A percentile compares a stretch with the other conserved stretches of the same genome.
These are phyloP conservation scores for Aphanomyces astaci DNA, from an alignment of 352 stramenopile species.

Conservation along the genomic window DNA sequence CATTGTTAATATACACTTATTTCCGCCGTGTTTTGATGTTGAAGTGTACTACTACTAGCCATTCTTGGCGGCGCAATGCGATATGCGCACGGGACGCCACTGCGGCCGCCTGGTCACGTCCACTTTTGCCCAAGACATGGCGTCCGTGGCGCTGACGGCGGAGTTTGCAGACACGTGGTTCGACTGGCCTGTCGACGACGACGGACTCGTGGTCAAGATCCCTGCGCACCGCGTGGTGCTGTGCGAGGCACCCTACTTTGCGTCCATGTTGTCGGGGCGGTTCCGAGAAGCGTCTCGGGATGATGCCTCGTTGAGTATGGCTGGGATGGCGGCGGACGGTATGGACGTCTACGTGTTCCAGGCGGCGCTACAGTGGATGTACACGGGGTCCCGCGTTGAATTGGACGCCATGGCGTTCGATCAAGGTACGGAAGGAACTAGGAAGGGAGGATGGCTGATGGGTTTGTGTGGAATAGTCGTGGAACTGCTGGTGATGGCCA, in stretches of 20 bases:
- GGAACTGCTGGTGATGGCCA: constrained; percentile 14
- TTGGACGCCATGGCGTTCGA: neutral
- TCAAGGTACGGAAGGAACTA: neutral
- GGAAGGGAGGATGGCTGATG: neutral
- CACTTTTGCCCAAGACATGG: constrained; percentile 53
- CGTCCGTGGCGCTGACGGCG: constrained; percentile 34
- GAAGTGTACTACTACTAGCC: too few species aligned
- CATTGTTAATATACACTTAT: too few species aligned
- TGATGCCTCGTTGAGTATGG: neutral
- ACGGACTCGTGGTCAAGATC: constrained; percentile 29
- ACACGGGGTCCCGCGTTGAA: constrained; percentile 4
- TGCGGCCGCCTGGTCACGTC: constrained; percentile 27
- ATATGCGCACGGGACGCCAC: constrained; percentile 13
- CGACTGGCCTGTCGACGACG: constrained; percentile 46
- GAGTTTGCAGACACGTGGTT: constrained; percentile 65
- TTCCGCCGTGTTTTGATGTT: too few species aligned
- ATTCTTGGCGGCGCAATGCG: neutral
- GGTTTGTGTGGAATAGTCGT: neutral
- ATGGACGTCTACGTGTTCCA: constrained; percentile 10
- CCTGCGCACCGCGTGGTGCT: constrained; percentile 65
- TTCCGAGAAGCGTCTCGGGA: constrained; percentile 51
- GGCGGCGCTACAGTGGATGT: constrained; percentile 10
- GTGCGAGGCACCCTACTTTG: constrained; percentile 72
- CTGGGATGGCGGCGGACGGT: constrained; percentile 14
- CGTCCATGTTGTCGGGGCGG: constrained; percentile 70